Evolutionary conservation across 768 basidiomycete genomes (phyloP).

Genomic region (Paxillus involutus): DNA sequence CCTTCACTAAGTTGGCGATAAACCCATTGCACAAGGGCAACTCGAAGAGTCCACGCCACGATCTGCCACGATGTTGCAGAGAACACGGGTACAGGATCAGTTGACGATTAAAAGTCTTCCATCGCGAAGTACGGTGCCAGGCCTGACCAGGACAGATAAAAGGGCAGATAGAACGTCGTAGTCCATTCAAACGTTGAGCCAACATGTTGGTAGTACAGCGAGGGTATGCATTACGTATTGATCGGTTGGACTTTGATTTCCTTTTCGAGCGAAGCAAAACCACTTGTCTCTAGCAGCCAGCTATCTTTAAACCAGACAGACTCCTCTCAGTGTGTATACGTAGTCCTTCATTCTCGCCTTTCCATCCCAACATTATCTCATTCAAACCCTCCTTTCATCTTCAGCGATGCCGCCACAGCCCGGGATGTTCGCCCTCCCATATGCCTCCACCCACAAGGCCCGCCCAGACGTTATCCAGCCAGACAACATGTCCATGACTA

Average conservation of each 20-base stretch:
- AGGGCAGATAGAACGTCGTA: too few species aligned
- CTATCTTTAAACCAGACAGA: neutral
- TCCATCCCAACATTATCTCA: neutral
- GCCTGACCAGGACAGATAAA: too few species aligned
- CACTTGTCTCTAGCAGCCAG: neutral
- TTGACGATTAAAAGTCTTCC: too few species aligned
- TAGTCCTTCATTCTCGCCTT: neutral
- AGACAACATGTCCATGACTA: slow-evolving; percentile 15
- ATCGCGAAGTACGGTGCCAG: too few species aligned
- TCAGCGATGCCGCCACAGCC: slow-evolving; percentile 63
- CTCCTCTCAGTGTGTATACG: too few species aligned
- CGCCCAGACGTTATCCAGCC: slow-evolving; percentile 34
- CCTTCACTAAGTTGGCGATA: too few species aligned
- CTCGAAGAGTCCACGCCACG: too few species aligned
- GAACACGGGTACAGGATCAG: too few species aligned
- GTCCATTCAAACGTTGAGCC: too few species aligned
- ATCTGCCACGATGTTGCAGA: too few species aligned
- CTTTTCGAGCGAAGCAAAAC: slow-evolving; percentile 19
- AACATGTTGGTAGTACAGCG: too few species aligned
- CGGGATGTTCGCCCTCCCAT: slow-evolving; percentile 65
- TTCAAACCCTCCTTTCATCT: neutral
- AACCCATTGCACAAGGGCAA: too few species aligned
- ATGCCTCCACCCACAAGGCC: slow-evolving; percentile 47
- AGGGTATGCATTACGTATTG: neutral
- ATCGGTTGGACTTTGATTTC: slow-evolving; percentile 12